Evolutionary conservation across 2,329 filamentous ascomycete genomes (phyloP).

Genomic region (Calonectria montana): DNA sequence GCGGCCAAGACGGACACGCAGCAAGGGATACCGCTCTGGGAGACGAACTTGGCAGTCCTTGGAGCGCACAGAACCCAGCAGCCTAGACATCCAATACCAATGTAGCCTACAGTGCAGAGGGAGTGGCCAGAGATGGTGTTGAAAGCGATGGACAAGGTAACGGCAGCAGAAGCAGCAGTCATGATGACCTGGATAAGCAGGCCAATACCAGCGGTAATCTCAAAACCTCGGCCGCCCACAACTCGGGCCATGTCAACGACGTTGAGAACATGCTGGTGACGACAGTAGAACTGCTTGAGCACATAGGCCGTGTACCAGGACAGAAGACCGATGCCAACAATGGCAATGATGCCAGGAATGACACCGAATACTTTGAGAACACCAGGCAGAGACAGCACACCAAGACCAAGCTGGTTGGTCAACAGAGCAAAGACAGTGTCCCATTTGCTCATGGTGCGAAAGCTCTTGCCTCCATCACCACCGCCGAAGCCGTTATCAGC

Average conservation of each 20-base stretch:
- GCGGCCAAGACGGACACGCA: slow-evolving; percentile 50
- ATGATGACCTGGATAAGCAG: slow-evolving; percentile 79
- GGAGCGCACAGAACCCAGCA: slow-evolving; percentile 74
- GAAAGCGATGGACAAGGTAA: slow-evolving; percentile 74
- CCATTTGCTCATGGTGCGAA: slow-evolving; percentile 49
- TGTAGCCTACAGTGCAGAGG: slow-evolving; percentile 75
- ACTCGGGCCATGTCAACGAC: slow-evolving; percentile 76
- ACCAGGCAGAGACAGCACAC: slow-evolving; percentile 76
- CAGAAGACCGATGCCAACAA: slow-evolving; percentile 71
- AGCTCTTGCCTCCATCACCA: slow-evolving; percentile 46
- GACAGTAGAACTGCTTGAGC: slow-evolving; percentile 74
- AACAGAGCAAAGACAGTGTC: slow-evolving; percentile 48
- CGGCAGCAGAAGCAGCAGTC: slow-evolving; percentile 74
- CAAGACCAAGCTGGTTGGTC: slow-evolving; percentile 50
- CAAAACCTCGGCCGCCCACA: slow-evolving; percentile 51
- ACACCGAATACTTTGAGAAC: slow-evolving; percentile 76
- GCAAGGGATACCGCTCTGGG: slow-evolving; percentile 46
- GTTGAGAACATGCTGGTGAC: slow-evolving; percentile 75
- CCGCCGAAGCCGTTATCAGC: slow-evolving; percentile 44
- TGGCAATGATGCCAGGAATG: slow-evolving; percentile 75
- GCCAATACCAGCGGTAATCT: slow-evolving; percentile 61
- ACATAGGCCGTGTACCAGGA: slow-evolving; percentile 69
- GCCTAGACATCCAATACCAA: slow-evolving; percentile 70
- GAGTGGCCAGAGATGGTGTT: slow-evolving; percentile 74
- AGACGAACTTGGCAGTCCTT: slow-evolving; percentile 67